phyloP scores from a whole-genome alignment of 495 filamentous ascomycete genomes.

The Xylaria sp. region DNA sequence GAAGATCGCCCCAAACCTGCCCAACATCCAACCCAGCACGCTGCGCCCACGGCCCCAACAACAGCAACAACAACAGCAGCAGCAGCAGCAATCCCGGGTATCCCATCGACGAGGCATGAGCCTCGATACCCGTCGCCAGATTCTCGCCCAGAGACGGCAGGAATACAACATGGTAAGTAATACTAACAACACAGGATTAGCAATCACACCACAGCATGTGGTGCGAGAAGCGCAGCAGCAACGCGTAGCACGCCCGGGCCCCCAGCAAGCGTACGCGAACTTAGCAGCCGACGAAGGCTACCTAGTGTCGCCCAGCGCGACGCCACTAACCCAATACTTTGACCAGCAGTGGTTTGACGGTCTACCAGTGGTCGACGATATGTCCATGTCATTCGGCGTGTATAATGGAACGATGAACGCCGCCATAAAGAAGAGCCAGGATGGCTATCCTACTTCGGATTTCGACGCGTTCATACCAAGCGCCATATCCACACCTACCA shows the following conservation, averaged over 20 bases:
- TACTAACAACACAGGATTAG: conserved; percentile 66
- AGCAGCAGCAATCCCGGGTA: conserved; percentile 49
- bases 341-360: conserved; percentile 42
- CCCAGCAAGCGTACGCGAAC: conserved; percentile 46
- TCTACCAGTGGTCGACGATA: conserved; percentile 40
- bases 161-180: conserved; percentile 63
- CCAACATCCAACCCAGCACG: conserved; percentile 55
- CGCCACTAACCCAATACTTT: conserved; percentile 54
- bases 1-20: conserved; percentile 66
- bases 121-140: conserved; percentile 71
- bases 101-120: conserved; percentile 81
- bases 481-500: conserved; percentile 53
- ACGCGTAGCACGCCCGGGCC: conserved; percentile 68
- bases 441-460: conserved; percentile 43
- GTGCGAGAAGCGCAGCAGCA: conserved; percentile 81
- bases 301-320: conserved; percentile 55
- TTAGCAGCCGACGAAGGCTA: conserved; percentile 48
- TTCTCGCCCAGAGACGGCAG: conserved; percentile 55
- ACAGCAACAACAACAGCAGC: conserved; percentile 43
- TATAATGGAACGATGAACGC: conserved; percentile 51
- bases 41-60: conserved; percentile 33
- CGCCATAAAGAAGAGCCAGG: conserved; percentile 53
- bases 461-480: conserved; percentile 52
- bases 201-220: conserved; percentile 61
- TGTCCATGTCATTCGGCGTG: conserved; percentile 48